Percentiles rank a stretch among this genome's conserved stretches.
Conservation (phyloP, 176 grass and related monocot species). For the Aegilops longissima region DNA sequence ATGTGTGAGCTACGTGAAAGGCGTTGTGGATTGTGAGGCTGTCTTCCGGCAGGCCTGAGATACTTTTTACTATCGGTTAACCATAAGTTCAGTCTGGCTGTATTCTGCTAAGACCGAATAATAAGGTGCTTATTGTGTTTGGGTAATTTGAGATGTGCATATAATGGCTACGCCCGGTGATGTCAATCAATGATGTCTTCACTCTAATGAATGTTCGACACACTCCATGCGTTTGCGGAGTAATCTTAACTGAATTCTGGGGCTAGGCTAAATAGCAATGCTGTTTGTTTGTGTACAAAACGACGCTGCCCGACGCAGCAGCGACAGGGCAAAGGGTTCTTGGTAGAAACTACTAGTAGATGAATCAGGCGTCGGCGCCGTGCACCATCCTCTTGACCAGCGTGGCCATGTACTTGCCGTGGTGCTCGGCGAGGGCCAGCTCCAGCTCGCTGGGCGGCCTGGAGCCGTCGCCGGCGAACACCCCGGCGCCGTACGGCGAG, state of each 20-base stretch:
- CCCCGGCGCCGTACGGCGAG: slow-evolving; percentile 58
- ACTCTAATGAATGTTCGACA: neutral
- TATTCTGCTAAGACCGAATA: too few species aligned
- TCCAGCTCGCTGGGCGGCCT: slow-evolving; percentile 45
- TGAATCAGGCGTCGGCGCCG: neutral
- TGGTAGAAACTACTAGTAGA: neutral
- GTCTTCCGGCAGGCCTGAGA: neutral
- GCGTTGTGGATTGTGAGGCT: neutral
- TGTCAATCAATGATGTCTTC: neutral
- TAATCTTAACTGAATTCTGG: neutral
- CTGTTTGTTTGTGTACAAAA: neutral
- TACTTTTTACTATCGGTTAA: neutral
- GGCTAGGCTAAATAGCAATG: neutral
- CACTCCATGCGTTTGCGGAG: neutral
- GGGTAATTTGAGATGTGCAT: too few species aligned
- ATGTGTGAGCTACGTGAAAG: neutral
- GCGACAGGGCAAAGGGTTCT: too few species aligned
- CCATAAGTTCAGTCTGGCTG: neutral
- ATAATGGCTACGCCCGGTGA: too few species aligned
- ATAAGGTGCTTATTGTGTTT: too few species aligned
- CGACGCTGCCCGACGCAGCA: too few species aligned
- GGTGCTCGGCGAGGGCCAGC: slow-evolving; percentile 60
- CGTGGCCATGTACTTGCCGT: slow-evolving; percentile 70
- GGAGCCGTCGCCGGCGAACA: slow-evolving; percentile 53
- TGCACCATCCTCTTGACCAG: slow-evolving; percentile 48